Base-by-base conservation (phyloP, 2,329 filamentous ascomycete species). In the Beauveria medogensis region DNA sequence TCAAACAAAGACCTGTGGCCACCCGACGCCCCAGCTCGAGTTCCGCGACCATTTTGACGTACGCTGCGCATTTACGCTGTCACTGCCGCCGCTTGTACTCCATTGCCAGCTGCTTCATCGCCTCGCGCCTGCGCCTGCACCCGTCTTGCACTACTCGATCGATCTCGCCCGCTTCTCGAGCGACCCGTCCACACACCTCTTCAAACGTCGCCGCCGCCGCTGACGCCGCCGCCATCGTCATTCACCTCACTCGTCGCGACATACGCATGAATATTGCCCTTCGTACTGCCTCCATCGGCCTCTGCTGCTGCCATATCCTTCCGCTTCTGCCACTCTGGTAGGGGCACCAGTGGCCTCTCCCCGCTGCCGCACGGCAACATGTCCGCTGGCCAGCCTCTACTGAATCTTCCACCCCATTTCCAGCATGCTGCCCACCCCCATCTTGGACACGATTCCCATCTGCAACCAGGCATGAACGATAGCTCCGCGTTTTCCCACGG, bases 371-470 rank as follows among this genome's bases (percentile, higher is more conserved):
- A 64, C 66, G 64, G 66, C 55, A 70, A 57, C 66, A 73, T 73
- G 71, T 67, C 69, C 48, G 67, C 66, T 64, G 67, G 67, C 64
- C 69, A 64, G 63, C 65, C 65, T 63, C 63, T 65, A 65, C 67
- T 67, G 59, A 66, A 71, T 62, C 63, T 65, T 63, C 69, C 68
- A 60, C 70, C 67, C 22, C 57, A 60, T 28, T 65, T 65, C 55
- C 69, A 67, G 57, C 65, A 74, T 70, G 69, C 67, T 59, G 48
- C 58, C 16, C 70, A 68, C 46, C 67, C 67, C 60, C 61, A 67
- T 62, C 60, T 64, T 46, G 60, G 50, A 43, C 43, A 59, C 22
- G n/a, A 57, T 34, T 43, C 55, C 6, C 34, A 62, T 24, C 37
- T 47, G 30, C 51, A 48, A 24, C 30, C 47, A 8, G 30, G 47